A percentile compares a stretch with the other conserved stretches of the same genome.
phyloP scores from a whole-genome alignment of 2,329 filamentous ascomycete genomes.

The Alternaria brassicicola region DNA sequence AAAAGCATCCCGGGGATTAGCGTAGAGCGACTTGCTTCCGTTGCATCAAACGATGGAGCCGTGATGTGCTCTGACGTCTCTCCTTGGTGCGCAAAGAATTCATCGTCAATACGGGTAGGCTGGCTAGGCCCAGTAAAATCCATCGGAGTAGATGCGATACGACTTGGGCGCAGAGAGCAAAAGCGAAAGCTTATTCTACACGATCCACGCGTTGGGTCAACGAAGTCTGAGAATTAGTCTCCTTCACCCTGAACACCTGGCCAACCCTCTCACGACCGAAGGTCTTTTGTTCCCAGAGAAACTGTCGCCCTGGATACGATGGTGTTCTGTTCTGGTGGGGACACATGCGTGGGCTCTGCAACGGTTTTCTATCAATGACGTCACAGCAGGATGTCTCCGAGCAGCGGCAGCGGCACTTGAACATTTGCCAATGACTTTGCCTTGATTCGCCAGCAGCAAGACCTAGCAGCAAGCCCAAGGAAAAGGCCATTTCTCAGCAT shows the following conservation, averaged over 20 bases:
- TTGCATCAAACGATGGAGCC: not conserved
- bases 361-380: constrained; percentile 6
- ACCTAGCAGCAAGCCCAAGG: not conserved
- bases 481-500: constrained; percentile 31
- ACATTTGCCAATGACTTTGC: not conserved
- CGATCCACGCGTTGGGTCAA: not conserved
- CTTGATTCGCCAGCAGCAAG: not conserved
- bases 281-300: not conserved
- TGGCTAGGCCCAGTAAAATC: not conserved
- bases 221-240: not conserved
- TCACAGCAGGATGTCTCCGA: constrained; percentile 1
- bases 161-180: not conserved
- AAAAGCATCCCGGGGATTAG: constrained; percentile 1
- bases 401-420: not conserved
- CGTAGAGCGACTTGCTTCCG: constrained; percentile 1
- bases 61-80: not conserved
- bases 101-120: not conserved
- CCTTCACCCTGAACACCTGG: not conserved
- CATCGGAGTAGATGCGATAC: not conserved
- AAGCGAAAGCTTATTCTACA: not conserved
- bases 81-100: not conserved
- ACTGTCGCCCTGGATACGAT: not conserved
- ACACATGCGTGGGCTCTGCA: constrained; percentile 1
- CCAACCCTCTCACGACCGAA: not conserved
- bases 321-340: constrained; percentile 1